Evolutionary conservation across 805 yeast species (phyloP).

Genomic region (Myxozyma geophila): DNA sequence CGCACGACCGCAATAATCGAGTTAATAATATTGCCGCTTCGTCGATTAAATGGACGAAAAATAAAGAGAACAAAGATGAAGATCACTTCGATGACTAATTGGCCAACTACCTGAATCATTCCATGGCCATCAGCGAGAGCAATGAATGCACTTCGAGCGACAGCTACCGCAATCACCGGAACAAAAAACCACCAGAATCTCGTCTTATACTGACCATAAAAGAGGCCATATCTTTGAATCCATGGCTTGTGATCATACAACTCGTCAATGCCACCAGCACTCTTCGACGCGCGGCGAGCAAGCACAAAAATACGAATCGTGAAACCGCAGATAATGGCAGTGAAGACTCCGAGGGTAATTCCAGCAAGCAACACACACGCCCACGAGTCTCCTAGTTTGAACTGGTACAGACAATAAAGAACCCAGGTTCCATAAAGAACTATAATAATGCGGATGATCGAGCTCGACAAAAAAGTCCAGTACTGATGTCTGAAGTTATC

Average conservation of each 20-base stretch:
- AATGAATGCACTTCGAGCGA: constrained; percentile 44
- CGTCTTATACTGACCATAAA: constrained; percentile 44
- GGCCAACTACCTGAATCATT: constrained; percentile 44
- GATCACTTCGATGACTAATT: constrained; percentile 42
- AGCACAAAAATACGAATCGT: constrained; percentile 41
- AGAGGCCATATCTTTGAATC: constrained; percentile 44
- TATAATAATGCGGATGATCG: constrained; percentile 41
- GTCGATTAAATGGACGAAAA: constrained; percentile 42
- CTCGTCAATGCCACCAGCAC: constrained; percentile 36
- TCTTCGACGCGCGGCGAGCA: constrained; percentile 39
- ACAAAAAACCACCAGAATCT: constrained; percentile 46
- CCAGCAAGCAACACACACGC: constrained; percentile 43
- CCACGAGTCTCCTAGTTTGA: constrained; percentile 44
- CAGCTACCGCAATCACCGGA: constrained; percentile 36
- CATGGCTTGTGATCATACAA: constrained; percentile 43
- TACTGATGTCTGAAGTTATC: constrained; percentile 40
- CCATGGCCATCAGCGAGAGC: constrained; percentile 45
- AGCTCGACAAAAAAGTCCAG: constrained; percentile 36
- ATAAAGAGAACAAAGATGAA: constrained; percentile 37
- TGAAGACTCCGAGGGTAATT: constrained; percentile 40
- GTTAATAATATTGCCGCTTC: constrained; percentile 43
- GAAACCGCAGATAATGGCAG: constrained; percentile 38
- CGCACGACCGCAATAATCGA: constrained; percentile 42
- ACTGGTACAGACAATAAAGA: constrained; percentile 43
- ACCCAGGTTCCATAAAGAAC: constrained; percentile 46